Evolutionary conservation across 768 basidiomycete genomes (phyloP).

Genomic region (Boletus barrowsii): DNA sequence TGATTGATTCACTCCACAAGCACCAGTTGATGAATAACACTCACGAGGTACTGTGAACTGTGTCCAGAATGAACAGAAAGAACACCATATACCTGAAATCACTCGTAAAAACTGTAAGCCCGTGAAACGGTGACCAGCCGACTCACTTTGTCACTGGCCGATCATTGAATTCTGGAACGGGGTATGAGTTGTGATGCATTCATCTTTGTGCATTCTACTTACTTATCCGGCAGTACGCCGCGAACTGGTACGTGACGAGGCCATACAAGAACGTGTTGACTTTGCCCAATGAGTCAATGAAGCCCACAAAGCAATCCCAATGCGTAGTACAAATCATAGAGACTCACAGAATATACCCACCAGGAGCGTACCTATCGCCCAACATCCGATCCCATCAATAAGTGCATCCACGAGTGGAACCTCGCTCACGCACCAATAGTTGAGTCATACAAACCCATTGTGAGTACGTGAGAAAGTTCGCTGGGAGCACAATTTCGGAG

Average conservation of each 20-base stretch:
- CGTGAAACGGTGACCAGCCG: background rate
- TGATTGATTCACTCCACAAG: no score
- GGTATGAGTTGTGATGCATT: background rate
- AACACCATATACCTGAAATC: conserved; percentile 14
- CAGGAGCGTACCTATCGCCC: conserved; percentile 14
- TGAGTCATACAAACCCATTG: no score
- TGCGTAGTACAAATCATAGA: no score
- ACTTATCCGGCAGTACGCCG: conserved; percentile 33
- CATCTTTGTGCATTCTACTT: background rate
- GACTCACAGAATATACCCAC: conserved; percentile 21
- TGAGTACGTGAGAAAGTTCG: no score
- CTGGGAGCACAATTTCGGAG: no score
- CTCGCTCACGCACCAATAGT: no score
- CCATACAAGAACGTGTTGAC: conserved; percentile 38
- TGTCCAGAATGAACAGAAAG: conserved; percentile 18
- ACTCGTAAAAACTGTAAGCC: background rate
- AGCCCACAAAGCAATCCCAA: no score
- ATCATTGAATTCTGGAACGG: conserved; percentile 16
- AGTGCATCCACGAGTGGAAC: no score
- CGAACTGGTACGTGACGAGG: conserved; percentile 43
- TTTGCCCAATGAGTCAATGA: background rate
- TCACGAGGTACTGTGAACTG: conserved; percentile 19
- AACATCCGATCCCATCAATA: no score
- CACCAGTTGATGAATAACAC: background rate
- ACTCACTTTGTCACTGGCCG: conserved; percentile 5